These are phyloP conservation scores for Raffaelea deltoideospora DNA, from an alignment of 2,329 filamentous ascomycete species.

Conservation along the genomic window DNA sequence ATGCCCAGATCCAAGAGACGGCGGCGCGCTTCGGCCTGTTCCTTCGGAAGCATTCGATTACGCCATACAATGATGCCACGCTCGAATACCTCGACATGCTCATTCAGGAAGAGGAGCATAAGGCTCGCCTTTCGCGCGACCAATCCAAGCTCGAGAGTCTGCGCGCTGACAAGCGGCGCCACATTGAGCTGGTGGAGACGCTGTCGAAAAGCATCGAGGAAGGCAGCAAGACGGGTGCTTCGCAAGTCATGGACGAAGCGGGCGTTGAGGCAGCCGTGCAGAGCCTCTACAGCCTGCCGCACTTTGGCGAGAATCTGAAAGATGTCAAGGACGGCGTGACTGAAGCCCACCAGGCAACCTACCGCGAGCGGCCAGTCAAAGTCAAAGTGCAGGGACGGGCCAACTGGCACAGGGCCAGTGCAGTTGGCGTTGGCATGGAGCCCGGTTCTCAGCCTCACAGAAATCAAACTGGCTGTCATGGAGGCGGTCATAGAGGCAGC, in stretches of 20 bases:
- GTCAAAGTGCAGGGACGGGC: too few relatives aligned
- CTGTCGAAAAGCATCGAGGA: slow-evolving; percentile 5
- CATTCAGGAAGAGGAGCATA: slow-evolving; percentile 21
- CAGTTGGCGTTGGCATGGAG: too few relatives aligned
- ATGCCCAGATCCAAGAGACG: slow-evolving; percentile 17
- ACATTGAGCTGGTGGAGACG: slow-evolving; percentile 11
- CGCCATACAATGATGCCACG: slow-evolving; percentile 24
- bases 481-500: too few relatives aligned
- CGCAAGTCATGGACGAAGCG: not conserved
- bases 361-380: slow-evolving; percentile 5
- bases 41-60: slow-evolving; percentile 21
- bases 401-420: too few relatives aligned
- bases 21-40: slow-evolving; percentile 22
- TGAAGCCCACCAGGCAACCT: slow-evolving; percentile 1
- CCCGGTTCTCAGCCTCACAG: too few relatives aligned
- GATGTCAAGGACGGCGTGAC: slow-evolving; percentile 2
- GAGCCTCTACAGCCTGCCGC: slow-evolving; percentile 1
- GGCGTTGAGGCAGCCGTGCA: slow-evolving; percentile 1
- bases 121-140: slow-evolving; percentile 15
- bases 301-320: slow-evolving; percentile 1
- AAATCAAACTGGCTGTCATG: too few relatives aligned
- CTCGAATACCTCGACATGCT: slow-evolving; percentile 22
- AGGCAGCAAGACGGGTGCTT: not conserved
- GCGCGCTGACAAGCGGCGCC: slow-evolving; percentile 9
- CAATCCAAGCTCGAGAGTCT: slow-evolving; percentile 11